Conservation (phyloP, 1,139 yeast genomes). For the Taphrina populina region DNA sequence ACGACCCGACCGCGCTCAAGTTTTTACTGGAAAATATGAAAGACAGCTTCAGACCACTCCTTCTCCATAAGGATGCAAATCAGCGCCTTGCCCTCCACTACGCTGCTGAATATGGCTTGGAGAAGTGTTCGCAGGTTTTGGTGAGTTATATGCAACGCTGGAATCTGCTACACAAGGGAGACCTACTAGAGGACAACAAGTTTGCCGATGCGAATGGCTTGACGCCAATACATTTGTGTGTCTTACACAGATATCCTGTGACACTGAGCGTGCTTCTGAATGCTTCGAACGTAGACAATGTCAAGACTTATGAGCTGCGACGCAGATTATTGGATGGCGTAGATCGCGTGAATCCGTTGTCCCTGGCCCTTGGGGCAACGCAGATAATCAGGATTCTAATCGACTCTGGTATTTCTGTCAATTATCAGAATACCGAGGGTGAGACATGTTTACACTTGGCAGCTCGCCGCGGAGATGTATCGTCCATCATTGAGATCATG, state of each 20-base stretch:
- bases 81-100: slow-evolving; percentile 86
- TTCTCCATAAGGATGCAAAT: slow-evolving; percentile 70
- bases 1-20: slow-evolving; percentile 55
- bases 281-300: slow-evolving; percentile 40
- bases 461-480: slow-evolving; percentile 59
- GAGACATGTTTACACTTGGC: slow-evolving; percentile 86
- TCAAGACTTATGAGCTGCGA: slow-evolving; percentile 50
- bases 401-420: slow-evolving; percentile 60
- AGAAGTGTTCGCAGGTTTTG: slow-evolving; percentile 59
- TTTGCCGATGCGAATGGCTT: slow-evolving; percentile 87
- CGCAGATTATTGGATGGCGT: slow-evolving; percentile 54
- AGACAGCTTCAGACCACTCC: slow-evolving; percentile 54
- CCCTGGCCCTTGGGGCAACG: slow-evolving; percentile 50
- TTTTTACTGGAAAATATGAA: slow-evolving; percentile 58
- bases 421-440: slow-evolving; percentile 61
- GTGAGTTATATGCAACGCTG: slow-evolving; percentile 56
- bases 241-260: slow-evolving; percentile 76
- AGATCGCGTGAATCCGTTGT: slow-evolving; percentile 10
- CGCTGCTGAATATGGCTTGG: slow-evolving; percentile 82
- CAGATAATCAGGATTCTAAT: slow-evolving; percentile 59
- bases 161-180: slow-evolving; percentile 41
- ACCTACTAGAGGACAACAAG: slow-evolving; percentile 52
- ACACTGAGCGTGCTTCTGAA: slow-evolving; percentile 64
- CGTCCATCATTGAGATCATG: slow-evolving; percentile 59
- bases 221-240: slow-evolving; percentile 81